Conservation (phyloP, 768 basidiomycete species). For the Mycena latifolia region DNA sequence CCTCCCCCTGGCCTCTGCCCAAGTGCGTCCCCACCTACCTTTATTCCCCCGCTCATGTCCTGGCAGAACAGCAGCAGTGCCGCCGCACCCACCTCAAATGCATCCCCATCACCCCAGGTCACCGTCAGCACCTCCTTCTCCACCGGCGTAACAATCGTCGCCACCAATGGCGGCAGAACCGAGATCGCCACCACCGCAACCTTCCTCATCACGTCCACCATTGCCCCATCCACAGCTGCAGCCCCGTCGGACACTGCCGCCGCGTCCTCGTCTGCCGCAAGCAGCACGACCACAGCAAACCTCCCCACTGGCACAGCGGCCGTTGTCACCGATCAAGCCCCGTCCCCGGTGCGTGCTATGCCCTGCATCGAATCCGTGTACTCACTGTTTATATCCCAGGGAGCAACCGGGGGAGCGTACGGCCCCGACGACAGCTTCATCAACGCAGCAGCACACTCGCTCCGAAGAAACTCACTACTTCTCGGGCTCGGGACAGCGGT, state of each 20-base stretch:
- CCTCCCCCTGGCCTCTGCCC: conserved; percentile 26
- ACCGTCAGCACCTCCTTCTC: conserved; percentile 55
- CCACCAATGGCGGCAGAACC: conserved; percentile 54
- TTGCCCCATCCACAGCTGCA: conserved; percentile 27
- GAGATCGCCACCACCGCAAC: conserved; percentile 55
- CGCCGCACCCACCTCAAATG: not conserved
- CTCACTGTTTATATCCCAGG: conserved; percentile 16
- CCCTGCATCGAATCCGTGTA: not conserved
- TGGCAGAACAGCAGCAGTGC: not conserved
- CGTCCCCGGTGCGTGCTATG: conserved; percentile 28
- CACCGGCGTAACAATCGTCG: conserved; percentile 44
- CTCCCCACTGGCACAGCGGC: conserved; percentile 31
- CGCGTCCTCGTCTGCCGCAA: conserved; percentile 25
- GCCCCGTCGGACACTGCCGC: conserved; percentile 20
- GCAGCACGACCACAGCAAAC: conserved; percentile 23
- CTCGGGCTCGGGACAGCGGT: conserved; percentile 58
- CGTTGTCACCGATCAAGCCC: conserved; percentile 20
- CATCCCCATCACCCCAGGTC: conserved; percentile 27
- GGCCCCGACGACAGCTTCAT: conserved; percentile 81
- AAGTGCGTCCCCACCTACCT: conserved; percentile 20
- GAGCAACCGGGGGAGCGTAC: conserved; percentile 61
- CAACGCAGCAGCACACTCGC: conserved; percentile 63
- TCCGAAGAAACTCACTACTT: conserved; percentile 59
- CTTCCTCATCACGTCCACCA: conserved; percentile 60
- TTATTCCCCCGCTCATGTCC: not conserved